Conservation (phyloP, 345 rosid species). For the Clarkia xantiana region DNA sequence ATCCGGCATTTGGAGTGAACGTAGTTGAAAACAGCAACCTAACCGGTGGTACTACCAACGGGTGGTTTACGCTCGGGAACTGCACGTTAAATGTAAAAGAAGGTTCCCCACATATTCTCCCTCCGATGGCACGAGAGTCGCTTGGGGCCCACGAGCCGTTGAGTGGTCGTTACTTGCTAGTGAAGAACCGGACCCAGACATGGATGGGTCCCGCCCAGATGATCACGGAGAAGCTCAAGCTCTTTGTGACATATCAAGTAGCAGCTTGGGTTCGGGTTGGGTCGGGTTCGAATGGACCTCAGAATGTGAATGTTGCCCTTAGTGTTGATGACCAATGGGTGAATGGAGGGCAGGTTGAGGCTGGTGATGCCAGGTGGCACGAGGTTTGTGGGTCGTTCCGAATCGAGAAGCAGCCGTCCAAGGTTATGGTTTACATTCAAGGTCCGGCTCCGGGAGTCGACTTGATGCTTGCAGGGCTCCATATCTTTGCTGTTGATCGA, state of each 20-base stretch:
- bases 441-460: slow-evolving; percentile 89
- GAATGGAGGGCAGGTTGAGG: slow-evolving; percentile 80
- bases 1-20: slow-evolving; percentile 62
- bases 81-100: slow-evolving; percentile 48
- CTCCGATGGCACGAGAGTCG: slow-evolving; percentile 70
- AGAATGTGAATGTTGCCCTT: slow-evolving; percentile 77
- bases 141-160: slow-evolving; percentile 53
- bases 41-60: slow-evolving; percentile 40
- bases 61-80: slow-evolving; percentile 88
- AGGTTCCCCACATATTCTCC: slow-evolving; percentile 73
- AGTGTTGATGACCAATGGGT: slow-evolving; percentile 86
- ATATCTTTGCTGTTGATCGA: slow-evolving; percentile 65
- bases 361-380: slow-evolving; percentile 67
- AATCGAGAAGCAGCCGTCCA: slow-evolving; percentile 75
- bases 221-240: slow-evolving; percentile 67
- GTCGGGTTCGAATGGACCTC: slow-evolving; percentile 48
- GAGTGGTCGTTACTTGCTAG: slow-evolving; percentile 60
- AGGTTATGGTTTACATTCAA: slow-evolving; percentile 75
- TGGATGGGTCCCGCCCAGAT: slow-evolving; percentile 99
- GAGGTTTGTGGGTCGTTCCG: slow-evolving; percentile 87
- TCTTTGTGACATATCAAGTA: slow-evolving; percentile 78
- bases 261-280: slow-evolving; percentile 81
- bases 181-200: slow-evolving; percentile 63
- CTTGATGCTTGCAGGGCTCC: slow-evolving; percentile 75
- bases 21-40: slow-evolving; percentile 61